A percentile compares a stretch with the other conserved stretches of the same genome.
phyloP scores from a whole-genome alignment of 352 stramenopile species.

The Globisporangium nagaii region DNA sequence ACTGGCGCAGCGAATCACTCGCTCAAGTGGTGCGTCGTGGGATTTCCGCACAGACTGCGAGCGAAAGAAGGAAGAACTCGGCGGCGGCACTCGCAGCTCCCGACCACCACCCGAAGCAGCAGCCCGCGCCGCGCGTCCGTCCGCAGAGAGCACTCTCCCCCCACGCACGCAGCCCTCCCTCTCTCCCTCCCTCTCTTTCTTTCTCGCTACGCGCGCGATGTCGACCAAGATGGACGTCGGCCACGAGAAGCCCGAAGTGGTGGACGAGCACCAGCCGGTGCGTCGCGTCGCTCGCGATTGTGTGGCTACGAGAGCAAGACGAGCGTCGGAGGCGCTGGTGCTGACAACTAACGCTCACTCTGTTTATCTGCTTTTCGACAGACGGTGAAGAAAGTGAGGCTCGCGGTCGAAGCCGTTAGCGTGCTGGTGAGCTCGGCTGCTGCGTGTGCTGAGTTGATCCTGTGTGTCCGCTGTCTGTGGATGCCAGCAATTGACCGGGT shows the following conservation, averaged over 20 bases:
- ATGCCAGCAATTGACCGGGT: slow-evolving; percentile 21
- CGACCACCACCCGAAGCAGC: too few species aligned
- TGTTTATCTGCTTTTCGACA: too few species aligned
- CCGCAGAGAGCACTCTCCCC: neutral
- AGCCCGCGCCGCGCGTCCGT: neutral
- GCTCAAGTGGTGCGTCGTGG: too few species aligned
- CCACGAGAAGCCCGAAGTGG: slow-evolving; percentile 68
- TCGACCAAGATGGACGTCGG: slow-evolving; percentile 61
- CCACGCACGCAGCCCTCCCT: neutral
- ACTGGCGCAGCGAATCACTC: too few species aligned
- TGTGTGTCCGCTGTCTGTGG: slow-evolving; percentile 17
- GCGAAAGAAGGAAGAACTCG: too few species aligned
- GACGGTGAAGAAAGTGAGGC: slow-evolving; percentile 56
- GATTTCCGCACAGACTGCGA: too few species aligned
- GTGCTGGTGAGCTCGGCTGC: slow-evolving; percentile 40
- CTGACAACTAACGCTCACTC: neutral
- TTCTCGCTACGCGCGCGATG: slow-evolving; percentile 36
- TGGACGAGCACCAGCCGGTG: slow-evolving; percentile 58
- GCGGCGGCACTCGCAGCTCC: too few species aligned
- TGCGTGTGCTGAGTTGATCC: neutral
- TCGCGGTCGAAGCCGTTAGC: slow-evolving; percentile 40
- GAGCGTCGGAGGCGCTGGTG: too few species aligned
- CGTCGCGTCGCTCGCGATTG: neutral
- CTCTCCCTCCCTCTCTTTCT: neutral
- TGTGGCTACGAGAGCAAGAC: neutral